These are phyloP conservation scores for Sungouiozyma ichnusensis DNA, from an alignment of 805 yeast genomes.

Conservation along the genomic window DNA sequence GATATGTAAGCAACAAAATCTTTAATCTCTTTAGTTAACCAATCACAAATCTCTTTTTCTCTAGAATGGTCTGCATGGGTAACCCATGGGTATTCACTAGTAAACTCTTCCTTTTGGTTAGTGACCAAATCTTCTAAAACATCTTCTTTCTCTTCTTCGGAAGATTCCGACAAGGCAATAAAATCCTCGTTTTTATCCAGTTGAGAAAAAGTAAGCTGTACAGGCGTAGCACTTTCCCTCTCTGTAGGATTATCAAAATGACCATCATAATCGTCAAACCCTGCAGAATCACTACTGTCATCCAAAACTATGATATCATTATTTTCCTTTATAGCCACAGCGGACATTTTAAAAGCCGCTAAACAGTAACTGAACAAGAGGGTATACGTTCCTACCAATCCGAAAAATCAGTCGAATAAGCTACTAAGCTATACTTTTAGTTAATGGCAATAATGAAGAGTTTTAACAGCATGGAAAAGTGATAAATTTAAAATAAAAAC, in stretches of 20 bases:
- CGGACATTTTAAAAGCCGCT: not conserved
- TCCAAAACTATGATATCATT: constrained; percentile 3
- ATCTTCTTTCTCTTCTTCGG: constrained; percentile 21
- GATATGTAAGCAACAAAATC: constrained; percentile 81
- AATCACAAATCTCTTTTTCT: constrained; percentile 70
- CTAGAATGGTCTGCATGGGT: constrained; percentile 65
- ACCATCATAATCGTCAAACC: constrained; percentile 22
- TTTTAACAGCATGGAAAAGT: not conserved
- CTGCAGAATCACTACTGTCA: constrained; percentile 8
- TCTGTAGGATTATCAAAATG: constrained; percentile 18
- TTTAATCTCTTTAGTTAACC: constrained; percentile 77
- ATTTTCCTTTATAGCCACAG: not conserved
- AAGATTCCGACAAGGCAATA: constrained; percentile 30
- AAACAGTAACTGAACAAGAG: not conserved
- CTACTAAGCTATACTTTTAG: not conserved
- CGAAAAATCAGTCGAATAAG: no score
- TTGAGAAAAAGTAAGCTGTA: not conserved
- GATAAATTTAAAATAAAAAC: not conserved
- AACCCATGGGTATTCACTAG: constrained; percentile 55
- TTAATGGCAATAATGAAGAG: not conserved
- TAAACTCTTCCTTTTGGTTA: constrained; percentile 1
- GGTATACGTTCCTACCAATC: no score
- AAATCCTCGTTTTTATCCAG: constrained; percentile 30
- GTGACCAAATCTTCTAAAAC: constrained; percentile 4
- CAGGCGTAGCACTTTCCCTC: not conserved